These are phyloP conservation scores for Paramecium pentaurelia DNA, from an alignment of 73 alveolate genomes.

Conservation along the genomic window DNA sequence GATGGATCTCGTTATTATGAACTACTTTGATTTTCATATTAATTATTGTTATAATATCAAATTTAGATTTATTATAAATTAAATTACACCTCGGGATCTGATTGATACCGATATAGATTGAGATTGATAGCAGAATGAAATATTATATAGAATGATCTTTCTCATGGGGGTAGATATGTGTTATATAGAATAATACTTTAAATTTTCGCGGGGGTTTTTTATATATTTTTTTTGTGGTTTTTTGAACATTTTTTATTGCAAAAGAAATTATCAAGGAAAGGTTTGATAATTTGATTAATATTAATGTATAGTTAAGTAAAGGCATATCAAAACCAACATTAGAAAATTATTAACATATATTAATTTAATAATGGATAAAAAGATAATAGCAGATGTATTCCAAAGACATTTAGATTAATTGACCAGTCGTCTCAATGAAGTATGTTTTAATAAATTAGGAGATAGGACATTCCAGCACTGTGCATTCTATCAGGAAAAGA, in stretches of 20 bases:
- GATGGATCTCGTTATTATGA: background rate
- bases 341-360: background rate
- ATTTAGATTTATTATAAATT: background rate
- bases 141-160: background rate
- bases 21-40: background rate
- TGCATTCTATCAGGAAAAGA: slow-evolving; percentile 49
- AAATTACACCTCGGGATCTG: slow-evolving; percentile 3
- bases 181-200: background rate
- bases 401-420: background rate
- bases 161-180: background rate
- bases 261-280: background rate
- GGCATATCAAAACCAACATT: background rate
- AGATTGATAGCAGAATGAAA: background rate
- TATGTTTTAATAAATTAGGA: background rate
- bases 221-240: background rate
- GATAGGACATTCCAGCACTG: slow-evolving; percentile 19
- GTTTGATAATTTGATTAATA: background rate
- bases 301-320: background rate
- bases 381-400: slow-evolving; percentile 18
- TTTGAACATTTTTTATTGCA: too few species aligned
- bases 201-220: background rate
- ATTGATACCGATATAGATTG: background rate
- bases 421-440: background rate
- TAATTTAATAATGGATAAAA: background rate
- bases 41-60: background rate